Conservation (phyloP, 768 basidiomycete species). For the Pseudohyphozyma bogoriensis region DNA sequence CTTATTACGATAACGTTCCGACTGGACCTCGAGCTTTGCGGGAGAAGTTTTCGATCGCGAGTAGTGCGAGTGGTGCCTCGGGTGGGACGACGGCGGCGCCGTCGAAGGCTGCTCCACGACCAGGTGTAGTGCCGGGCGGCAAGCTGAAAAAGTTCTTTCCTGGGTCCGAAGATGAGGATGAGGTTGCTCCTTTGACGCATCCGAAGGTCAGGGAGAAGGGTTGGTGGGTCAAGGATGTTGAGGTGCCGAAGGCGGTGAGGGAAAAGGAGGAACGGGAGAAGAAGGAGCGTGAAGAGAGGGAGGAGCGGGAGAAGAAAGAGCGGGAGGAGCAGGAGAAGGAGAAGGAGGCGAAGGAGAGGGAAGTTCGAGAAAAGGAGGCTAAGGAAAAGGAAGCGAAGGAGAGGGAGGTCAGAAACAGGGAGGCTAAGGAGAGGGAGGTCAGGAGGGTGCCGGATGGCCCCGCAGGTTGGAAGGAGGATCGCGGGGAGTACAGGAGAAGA, state of each 20-base stretch:
- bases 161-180: constrained; percentile 62
- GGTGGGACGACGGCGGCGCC: neutral
- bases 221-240: neutral
- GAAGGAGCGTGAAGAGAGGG: constrained; percentile 13
- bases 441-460: neutral
- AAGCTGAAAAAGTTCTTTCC: constrained; percentile 67
- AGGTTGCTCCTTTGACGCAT: constrained; percentile 29
- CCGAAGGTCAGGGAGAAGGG: neutral
- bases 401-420: neutral
- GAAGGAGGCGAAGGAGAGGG: neutral
- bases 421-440: neutral
- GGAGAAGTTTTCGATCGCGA: constrained; percentile 1
- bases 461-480: neutral
- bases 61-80: neutral
- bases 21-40: constrained; percentile 19
- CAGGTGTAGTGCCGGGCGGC: neutral
- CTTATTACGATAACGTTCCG: neutral
- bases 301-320: neutral
- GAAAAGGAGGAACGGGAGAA: neutral
- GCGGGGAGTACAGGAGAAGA: neutral
- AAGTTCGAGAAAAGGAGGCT: neutral
- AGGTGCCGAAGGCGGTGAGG: neutral
- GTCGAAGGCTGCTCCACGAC: constrained; percentile 3
- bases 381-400: neutral
- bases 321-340: neutral